phyloP scores from a whole-genome alignment of 1,139 yeast genomes.

The Tardiomyces depauwii region DNA sequence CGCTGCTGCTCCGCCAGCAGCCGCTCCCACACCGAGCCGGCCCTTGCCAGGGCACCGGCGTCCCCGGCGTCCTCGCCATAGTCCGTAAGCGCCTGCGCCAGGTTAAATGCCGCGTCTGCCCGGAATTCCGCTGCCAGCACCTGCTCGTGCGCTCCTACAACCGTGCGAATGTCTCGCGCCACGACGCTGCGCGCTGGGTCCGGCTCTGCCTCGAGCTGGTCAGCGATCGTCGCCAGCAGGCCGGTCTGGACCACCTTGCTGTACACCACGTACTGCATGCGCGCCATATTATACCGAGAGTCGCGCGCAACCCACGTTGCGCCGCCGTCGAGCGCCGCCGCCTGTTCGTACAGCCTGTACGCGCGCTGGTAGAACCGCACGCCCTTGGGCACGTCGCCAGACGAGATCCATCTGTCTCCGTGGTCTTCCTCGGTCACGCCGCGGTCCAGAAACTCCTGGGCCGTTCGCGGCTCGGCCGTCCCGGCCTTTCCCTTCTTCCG shows the following conservation, averaged over 20 bases:
- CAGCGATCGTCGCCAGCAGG: background rate
- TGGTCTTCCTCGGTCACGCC: slow-evolving; percentile 20
- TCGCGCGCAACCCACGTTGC: slow-evolving; percentile 6
- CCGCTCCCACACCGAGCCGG: background rate
- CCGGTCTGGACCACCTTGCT: slow-evolving; percentile 13
- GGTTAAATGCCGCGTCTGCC: slow-evolving; percentile 18
- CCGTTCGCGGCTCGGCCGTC: slow-evolving; percentile 10
- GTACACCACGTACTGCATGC: slow-evolving; percentile 19
- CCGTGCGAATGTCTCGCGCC: slow-evolving; percentile 5
- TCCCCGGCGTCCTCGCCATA: slow-evolving; percentile 14
- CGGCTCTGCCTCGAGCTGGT: background rate
- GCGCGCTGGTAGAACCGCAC: slow-evolving; percentile 21
- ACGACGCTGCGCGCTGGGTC: slow-evolving; percentile 4
- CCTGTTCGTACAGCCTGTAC: slow-evolving; percentile 10
- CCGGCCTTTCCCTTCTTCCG: slow-evolving; percentile 4
- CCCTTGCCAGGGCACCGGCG: background rate
- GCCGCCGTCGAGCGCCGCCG: slow-evolving; percentile 7
- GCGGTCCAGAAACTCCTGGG: slow-evolving; percentile 16
- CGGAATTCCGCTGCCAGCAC: slow-evolving; percentile 2
- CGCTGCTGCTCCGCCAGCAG: background rate
- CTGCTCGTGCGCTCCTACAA: slow-evolving; percentile 9
- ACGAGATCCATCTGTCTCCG: slow-evolving; percentile 23
- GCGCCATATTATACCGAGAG: slow-evolving; percentile 18
- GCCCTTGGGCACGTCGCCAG: slow-evolving; percentile 21
- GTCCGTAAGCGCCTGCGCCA: slow-evolving; percentile 19